These are phyloP conservation scores for Picochlorum sp. DNA, from an alignment of 139 green algal species.

Conservation along the genomic window DNA sequence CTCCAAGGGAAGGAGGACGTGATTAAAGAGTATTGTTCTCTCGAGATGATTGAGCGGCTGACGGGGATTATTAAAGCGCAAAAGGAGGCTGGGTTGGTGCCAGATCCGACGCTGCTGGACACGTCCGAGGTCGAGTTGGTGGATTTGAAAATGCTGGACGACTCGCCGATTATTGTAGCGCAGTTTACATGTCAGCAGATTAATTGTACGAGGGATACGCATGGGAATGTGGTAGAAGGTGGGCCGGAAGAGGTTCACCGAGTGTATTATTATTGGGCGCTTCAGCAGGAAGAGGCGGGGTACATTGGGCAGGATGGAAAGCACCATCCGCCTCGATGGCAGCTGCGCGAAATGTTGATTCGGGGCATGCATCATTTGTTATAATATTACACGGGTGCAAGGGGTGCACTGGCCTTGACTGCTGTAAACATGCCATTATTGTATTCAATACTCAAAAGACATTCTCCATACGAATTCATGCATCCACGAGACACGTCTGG, in stretches of 20 bases:
- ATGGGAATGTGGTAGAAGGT: constrained; percentile 88
- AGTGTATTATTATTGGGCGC: constrained; percentile 31
- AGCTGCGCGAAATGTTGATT: constrained; percentile 81
- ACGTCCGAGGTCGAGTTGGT: constrained; percentile 78
- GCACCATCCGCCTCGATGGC: constrained; percentile 69
- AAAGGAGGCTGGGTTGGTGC: constrained; percentile 24
- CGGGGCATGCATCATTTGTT: constrained; percentile 54
- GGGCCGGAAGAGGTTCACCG: constrained; percentile 62
- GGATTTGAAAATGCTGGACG: constrained; percentile 75
- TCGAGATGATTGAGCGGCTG: constrained; percentile 80
- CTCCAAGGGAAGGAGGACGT: constrained; percentile 42
- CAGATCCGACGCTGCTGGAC: constrained; percentile 89
- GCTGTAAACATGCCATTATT: neutral
- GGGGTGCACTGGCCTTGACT: neutral
- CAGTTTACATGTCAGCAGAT: constrained; percentile 75
- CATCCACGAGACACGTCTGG: neutral
- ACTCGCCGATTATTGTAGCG: constrained; percentile 77
- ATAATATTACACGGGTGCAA: constrained; percentile 3
- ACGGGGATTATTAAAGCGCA: constrained; percentile 59
- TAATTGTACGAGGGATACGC: constrained; percentile 79
- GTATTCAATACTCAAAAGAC: neutral
- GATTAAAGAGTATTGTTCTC: constrained; percentile 64
- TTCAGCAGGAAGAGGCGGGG: constrained; percentile 54
- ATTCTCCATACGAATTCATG: neutral
- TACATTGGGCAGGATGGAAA: constrained; percentile 63